Evolutionary conservation across 306 rosid species (phyloP).

Genomic region (Vachellia collinsii): DNA sequence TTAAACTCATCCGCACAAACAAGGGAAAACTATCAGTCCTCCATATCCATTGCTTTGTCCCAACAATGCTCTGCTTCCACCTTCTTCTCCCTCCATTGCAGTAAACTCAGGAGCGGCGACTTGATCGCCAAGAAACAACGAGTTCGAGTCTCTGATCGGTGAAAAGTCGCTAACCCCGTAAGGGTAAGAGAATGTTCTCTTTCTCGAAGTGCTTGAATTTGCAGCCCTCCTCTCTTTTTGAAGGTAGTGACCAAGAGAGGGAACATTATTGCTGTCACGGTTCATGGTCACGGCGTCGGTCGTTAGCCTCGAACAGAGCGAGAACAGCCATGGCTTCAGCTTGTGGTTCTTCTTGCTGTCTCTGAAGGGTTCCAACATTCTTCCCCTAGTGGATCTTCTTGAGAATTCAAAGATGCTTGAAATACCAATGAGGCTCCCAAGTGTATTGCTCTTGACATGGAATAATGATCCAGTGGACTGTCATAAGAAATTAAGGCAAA

Average conservation of each 20-base stretch:
- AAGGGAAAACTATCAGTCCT: slow-evolving; percentile 39
- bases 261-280: slow-evolving; percentile 26
- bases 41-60: slow-evolving; percentile 46
- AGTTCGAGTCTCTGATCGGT: slow-evolving; percentile 37
- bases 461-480: slow-evolving; percentile 67
- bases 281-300: slow-evolving; percentile 49
- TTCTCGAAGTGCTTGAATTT: slow-evolving; percentile 31
- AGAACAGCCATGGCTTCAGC: slow-evolving; percentile 61
- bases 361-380: slow-evolving; percentile 43
- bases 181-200: slow-evolving; percentile 37
- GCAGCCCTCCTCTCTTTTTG: slow-evolving; percentile 59
- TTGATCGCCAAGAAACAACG: slow-evolving; percentile 40
- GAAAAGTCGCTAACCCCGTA: slow-evolving; percentile 47
- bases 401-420: slow-evolving; percentile 56
- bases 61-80: slow-evolving; percentile 33
- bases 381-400: slow-evolving; percentile 59
- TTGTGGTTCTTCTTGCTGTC: slow-evolving; percentile 46
- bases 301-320: slow-evolving; percentile 64
- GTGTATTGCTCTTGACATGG: slow-evolving; percentile 61
- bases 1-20: slow-evolving; percentile 47
- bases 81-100: slow-evolving; percentile 19
- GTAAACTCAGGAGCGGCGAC: slow-evolving; percentile 45
- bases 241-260: slow-evolving; percentile 78
- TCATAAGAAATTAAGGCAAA: background rate
- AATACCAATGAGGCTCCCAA: slow-evolving; percentile 66